A percentile compares a stretch with the other conserved stretches of the same genome.
Evolutionary conservation across 164 flowering plant genomes (phyloP).

Genomic region (Houttuynia cordata): DNA sequence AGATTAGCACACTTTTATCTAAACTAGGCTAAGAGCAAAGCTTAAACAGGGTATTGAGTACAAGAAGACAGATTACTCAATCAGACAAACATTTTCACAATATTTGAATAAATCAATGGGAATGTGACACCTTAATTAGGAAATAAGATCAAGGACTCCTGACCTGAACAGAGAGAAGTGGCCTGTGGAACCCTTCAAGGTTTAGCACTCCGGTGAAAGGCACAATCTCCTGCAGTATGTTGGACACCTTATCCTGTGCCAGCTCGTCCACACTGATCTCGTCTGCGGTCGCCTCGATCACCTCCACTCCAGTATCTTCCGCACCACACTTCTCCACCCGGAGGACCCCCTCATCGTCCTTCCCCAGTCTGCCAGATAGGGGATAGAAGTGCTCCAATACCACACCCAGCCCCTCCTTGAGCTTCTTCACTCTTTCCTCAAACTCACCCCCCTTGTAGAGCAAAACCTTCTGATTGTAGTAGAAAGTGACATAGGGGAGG

Average conservation of each 20-base stretch:
- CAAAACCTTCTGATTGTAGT: slow-evolving; percentile 82
- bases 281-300: slow-evolving; percentile 46
- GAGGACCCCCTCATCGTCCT: slow-evolving; percentile 80
- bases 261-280: slow-evolving; percentile 43
- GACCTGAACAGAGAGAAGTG: slow-evolving; percentile 75
- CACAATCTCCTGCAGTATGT: slow-evolving; percentile 43
- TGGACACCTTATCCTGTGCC: slow-evolving; percentile 36
- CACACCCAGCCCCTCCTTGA: slow-evolving; percentile 56
- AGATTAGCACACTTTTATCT: too few species aligned
- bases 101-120: too few species aligned
- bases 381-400: slow-evolving; percentile 70
- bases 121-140: too few species aligned
- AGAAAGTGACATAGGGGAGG: slow-evolving; percentile 81
- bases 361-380: slow-evolving; percentile 65
- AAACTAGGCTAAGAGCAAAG: too few species aligned
- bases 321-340: slow-evolving; percentile 56
- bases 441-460: slow-evolving; percentile 51
- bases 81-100: too few species aligned
- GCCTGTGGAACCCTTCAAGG: slow-evolving; percentile 64
- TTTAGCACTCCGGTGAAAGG: slow-evolving; percentile 69
- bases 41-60: too few species aligned
- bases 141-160: neutral
- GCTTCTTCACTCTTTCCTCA: slow-evolving; percentile 36
- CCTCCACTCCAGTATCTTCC: slow-evolving; percentile 64
- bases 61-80: too few species aligned